Evolutionary conservation across 768 basidiomycete species (phyloP), one percentile per base, ranked within the genome.

Genomic region (Calocybe gangraenosa): DNA sequence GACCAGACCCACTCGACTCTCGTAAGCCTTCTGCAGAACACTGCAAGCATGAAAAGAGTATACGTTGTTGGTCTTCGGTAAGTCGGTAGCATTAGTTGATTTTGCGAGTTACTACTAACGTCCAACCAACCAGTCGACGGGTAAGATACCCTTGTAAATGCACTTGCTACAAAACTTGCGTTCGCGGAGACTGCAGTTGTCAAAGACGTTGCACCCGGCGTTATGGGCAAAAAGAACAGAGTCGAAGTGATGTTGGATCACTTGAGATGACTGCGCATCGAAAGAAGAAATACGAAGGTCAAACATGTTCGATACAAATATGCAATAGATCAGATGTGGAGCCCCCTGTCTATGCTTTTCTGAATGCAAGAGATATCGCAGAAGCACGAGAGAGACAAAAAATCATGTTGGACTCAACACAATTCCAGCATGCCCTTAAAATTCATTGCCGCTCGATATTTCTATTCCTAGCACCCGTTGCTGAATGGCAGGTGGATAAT

Each of bases 251-350:
- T 42, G 68, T 78, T 15, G 67, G 64, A 9, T 68, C 60, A 37
- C 57, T 79, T 30, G 68, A 76, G 46, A 71, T 84, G 75, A 47
- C 67, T 5, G 77, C 74, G 1, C 81, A 85, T 46, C 48, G 80
- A 47, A 52, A 62, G 23, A 65, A 60, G 40, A 81, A 84, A 61
- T 52, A 49, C 17, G 25, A 58, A 40, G 54, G 55, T 23, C 51
- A 21, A 49, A 44, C 31, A 50, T 54, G 17, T 42, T 49, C 49
- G 22, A 53, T 77, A 19, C 59, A 77, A 30, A 63, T 85, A 15
- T 79, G 76, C 57, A 84, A 86, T 56, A 65, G 84, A 51, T 85
- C 82, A 11, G 80, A 77, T 0, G 57, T 84, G 2, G 84, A 86
- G 59, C 73, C 82, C 6, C 61, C 84, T 43, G 76, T 82, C 0